phyloP scores from a whole-genome alignment of 257 asterid species.

The Euphrasia confusa region DNA sequence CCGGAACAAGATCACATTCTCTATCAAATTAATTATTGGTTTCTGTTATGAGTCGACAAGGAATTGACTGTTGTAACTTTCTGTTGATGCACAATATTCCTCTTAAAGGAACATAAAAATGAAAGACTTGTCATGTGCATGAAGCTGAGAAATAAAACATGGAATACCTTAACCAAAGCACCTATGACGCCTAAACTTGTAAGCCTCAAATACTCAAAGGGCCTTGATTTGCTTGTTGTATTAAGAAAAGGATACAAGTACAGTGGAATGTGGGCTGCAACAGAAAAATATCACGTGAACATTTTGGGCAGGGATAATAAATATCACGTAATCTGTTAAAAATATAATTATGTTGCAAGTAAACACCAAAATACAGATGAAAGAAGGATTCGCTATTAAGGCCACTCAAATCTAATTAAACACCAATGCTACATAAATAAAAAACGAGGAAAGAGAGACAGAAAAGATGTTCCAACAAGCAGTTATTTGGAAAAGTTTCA shows the following conservation, averaged over 20 bases:
- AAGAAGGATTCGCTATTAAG: too few relatives aligned
- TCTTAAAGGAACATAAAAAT: not conserved
- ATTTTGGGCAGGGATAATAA: not conserved
- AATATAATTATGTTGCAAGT: not conserved
- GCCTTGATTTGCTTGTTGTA: conserved; percentile 86
- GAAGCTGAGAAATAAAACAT: conserved; percentile 7
- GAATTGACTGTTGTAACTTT: not conserved
- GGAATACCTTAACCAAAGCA: conserved; percentile 89
- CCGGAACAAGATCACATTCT: not conserved
- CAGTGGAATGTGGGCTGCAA: conserved; percentile 87
- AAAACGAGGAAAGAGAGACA: not conserved
- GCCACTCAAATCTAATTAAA: too few relatives aligned
- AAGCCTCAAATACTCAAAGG: conserved; percentile 91
- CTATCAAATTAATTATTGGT: not conserved
- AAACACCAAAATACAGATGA: too few relatives aligned
- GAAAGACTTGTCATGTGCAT: not conserved
- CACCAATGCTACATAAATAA: too few relatives aligned
- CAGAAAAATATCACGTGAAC: conserved; percentile 22
- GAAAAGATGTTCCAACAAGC: conserved; percentile 15
- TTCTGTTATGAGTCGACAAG: not conserved
- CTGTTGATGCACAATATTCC: conserved; percentile 6
- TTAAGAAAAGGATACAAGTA: conserved; percentile 89
- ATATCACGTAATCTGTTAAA: not conserved
- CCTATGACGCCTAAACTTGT: conserved; percentile 96
- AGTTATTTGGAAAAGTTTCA: conserved; percentile 15